Evolutionary conservation across 75 land plant species (phyloP).

Genomic region (Picea glauca): DNA sequence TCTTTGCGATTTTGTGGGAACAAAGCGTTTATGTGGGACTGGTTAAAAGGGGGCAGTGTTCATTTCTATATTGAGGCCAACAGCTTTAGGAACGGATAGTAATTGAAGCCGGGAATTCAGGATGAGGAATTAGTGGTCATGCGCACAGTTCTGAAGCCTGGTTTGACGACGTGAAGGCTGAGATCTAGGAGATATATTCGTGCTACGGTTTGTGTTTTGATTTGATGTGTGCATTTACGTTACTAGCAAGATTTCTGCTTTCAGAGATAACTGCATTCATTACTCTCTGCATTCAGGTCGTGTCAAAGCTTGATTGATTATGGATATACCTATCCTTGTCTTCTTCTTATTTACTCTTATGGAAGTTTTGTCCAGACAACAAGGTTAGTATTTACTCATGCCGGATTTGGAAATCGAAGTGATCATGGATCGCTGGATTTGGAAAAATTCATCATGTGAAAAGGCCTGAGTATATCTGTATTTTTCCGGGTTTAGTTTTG

Average conservation of each 20-base stretch:
- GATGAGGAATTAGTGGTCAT: no score
- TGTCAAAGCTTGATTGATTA: background rate
- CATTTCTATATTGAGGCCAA: no score
- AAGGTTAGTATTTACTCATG: no score
- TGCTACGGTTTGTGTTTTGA: background rate
- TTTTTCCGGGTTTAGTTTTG: background rate
- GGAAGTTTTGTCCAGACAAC: no score
- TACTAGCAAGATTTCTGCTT: slow-evolving; percentile 2
- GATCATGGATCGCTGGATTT: background rate
- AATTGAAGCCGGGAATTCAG: no score
- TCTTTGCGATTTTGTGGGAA: no score
- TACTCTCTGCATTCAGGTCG: background rate
- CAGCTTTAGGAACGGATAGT: no score
- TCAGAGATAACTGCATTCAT: background rate
- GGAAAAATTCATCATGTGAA: background rate
- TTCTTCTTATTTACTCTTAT: background rate
- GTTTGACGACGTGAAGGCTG: background rate
- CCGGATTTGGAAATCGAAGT: no score
- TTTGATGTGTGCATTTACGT: background rate
- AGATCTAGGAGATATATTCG: background rate
- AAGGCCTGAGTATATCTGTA: background rate
- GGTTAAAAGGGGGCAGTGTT: no score
- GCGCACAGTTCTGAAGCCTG: no score
- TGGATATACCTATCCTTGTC: background rate
- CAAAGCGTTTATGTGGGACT: no score